These are phyloP conservation scores for Penicillium bialowiezense DNA, from an alignment of 495 filamentous ascomycete genomes.

Conservation along the genomic window DNA sequence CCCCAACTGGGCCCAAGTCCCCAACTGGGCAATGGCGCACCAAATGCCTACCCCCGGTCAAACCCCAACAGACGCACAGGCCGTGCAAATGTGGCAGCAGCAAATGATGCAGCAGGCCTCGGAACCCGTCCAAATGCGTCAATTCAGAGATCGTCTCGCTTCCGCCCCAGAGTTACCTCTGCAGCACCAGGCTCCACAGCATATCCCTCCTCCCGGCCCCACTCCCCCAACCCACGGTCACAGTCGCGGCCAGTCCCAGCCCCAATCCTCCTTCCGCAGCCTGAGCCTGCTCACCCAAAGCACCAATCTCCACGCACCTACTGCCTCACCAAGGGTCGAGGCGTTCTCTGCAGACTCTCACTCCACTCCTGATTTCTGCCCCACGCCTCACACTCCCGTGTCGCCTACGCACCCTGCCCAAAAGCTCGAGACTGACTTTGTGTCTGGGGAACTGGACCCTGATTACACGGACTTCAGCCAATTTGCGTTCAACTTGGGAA, in stretches of 20 bases:
- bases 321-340: slow-evolving; percentile 23
- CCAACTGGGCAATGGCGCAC: slow-evolving; percentile 29
- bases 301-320: slow-evolving; percentile 19
- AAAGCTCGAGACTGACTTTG: slow-evolving; percentile 20
- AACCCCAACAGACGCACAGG: slow-evolving; percentile 20
- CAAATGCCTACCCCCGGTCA: slow-evolving; percentile 20
- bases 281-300: slow-evolving; percentile 25
- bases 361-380: slow-evolving; percentile 37
- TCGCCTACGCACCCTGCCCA: slow-evolving; percentile 23
- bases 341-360: slow-evolving; percentile 28
- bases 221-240: background rate
- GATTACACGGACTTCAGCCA: slow-evolving; percentile 39
- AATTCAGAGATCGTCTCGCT: slow-evolving; percentile 39
- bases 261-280: slow-evolving; percentile 20
- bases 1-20: slow-evolving; percentile 15
- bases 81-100: slow-evolving; percentile 33
- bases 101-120: slow-evolving; percentile 30
- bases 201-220: slow-evolving; percentile 19
- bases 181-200: slow-evolving; percentile 13
- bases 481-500: slow-evolving; percentile 33
- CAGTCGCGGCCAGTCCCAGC: slow-evolving; percentile 25
- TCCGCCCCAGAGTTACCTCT: slow-evolving; percentile 39
- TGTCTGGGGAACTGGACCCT: slow-evolving; percentile 27
- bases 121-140: slow-evolving; percentile 27
- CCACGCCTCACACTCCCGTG: slow-evolving; percentile 35